Evolutionary conservation across 768 basidiomycete species (phyloP).

Genomic region (Phylloporus sp.): DNA sequence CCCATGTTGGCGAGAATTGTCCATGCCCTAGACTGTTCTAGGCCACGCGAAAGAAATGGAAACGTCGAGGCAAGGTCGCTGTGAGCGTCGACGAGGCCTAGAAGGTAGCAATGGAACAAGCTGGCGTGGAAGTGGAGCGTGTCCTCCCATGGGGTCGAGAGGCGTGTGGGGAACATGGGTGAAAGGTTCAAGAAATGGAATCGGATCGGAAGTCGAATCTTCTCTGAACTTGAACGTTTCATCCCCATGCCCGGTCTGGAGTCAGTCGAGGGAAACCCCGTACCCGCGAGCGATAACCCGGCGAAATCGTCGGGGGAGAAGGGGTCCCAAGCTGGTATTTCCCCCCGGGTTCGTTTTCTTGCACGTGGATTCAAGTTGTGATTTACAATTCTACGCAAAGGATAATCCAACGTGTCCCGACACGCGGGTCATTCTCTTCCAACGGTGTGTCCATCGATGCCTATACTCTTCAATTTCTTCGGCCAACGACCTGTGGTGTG

Average conservation of each 20-base stretch:
- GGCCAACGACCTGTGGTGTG: too few relatives aligned
- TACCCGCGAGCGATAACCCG: too few relatives aligned
- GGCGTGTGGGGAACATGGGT: background rate
- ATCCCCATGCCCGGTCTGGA: background rate
- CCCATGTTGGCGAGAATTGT: background rate
- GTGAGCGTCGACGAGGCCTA: background rate
- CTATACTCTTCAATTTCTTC: too few relatives aligned
- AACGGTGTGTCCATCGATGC: too few relatives aligned
- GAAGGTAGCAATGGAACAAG: slow-evolving; percentile 13
- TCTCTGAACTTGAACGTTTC: background rate
- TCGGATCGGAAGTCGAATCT: slow-evolving; percentile 13
- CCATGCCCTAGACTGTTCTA: background rate
- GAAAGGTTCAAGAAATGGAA: background rate
- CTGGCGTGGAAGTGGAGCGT: slow-evolving; percentile 7
- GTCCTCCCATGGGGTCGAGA: slow-evolving; percentile 14
- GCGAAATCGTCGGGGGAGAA: too few relatives aligned
- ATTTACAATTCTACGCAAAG: too few relatives aligned
- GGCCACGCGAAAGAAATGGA: background rate
- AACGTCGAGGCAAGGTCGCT: slow-evolving; percentile 1
- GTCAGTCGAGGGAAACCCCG: background rate
- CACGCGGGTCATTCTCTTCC: too few relatives aligned
- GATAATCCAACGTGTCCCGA: too few relatives aligned
- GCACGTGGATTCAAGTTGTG: too few relatives aligned
- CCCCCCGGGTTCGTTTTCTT: too few relatives aligned
- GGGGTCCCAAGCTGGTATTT: too few relatives aligned